A percentile compares a stretch with the other conserved stretches of the same genome.
Evolutionary conservation across 2,329 filamentous ascomycete genomes (phyloP).

Genomic region (Apiospora koreana): DNA sequence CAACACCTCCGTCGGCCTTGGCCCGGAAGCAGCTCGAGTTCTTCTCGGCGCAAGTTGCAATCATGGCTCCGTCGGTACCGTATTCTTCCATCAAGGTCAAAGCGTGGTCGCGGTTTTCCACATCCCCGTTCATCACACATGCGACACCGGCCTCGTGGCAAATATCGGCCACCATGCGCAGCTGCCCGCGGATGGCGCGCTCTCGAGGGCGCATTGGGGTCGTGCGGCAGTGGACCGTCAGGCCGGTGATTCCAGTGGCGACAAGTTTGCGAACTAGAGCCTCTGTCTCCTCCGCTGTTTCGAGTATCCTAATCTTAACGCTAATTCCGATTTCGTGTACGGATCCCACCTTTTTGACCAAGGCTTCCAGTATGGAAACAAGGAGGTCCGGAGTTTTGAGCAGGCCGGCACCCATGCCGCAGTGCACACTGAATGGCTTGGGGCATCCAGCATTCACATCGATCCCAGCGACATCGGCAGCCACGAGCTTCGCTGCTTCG

Average conservation of each 20-base stretch:
- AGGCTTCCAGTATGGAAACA: conserved; percentile 76
- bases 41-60: conserved; percentile 87
- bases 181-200: conserved; percentile 80
- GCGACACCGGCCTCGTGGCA: conserved; percentile 86
- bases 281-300: conserved; percentile 74
- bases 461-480: conserved; percentile 86
- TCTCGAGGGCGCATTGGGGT: conserved; percentile 93
- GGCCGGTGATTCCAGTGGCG: conserved; percentile 83
- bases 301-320: conserved; percentile 91
- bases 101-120: conserved; percentile 73
- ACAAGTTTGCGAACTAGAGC: conserved; percentile 76
- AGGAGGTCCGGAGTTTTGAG: conserved; percentile 83
- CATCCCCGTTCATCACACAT: conserved; percentile 95
- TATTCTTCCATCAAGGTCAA: conserved; percentile 72
- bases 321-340: conserved; percentile 89
- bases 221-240: conserved; percentile 95
- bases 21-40: conserved; percentile 87
- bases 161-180: conserved; percentile 78
- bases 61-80: conserved; percentile 94
- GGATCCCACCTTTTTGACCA: conserved; percentile 76
- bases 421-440: conserved; percentile 90
- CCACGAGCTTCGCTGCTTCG: conserved; percentile 79
- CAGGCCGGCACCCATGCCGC: conserved; percentile 94
- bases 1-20: conserved; percentile 67
- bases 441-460: conserved; percentile 98